Conservation (phyloP, 495 filamentous ascomycete genomes). For the Podospora anserina region DNA sequence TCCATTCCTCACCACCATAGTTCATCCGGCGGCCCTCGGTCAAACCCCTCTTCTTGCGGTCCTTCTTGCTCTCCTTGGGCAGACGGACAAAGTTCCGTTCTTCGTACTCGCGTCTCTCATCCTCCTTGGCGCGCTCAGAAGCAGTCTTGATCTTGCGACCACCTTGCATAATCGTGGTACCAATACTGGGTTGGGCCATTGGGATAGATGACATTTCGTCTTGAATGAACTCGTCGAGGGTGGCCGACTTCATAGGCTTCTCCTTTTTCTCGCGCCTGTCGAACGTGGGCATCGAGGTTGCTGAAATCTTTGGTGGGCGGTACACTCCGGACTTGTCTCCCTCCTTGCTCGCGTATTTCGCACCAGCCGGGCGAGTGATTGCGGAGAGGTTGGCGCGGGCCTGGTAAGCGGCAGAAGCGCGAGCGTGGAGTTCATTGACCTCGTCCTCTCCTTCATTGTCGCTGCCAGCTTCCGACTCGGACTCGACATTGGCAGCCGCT, state of each 20-base stretch:
- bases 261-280: constrained; percentile 57
- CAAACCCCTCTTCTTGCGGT: constrained; percentile 52
- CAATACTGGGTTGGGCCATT: constrained; percentile 75
- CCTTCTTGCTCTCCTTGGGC: constrained; percentile 78
- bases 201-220: constrained; percentile 77
- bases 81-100: constrained; percentile 83
- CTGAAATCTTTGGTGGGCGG: constrained; percentile 78
- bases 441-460: constrained; percentile 39
- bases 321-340: constrained; percentile 62
- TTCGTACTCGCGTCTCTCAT: constrained; percentile 73
- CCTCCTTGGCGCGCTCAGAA: constrained; percentile 65
- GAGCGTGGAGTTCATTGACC: constrained; percentile 32
- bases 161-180: constrained; percentile 69
- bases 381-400: constrained; percentile 61
- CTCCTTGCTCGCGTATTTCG: constrained; percentile 41
- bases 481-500: constrained; percentile 33
- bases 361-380: constrained; percentile 36
- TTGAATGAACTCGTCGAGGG: constrained; percentile 80
- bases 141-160: constrained; percentile 72
- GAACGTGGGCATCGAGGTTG: constrained; percentile 63
- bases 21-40: constrained; percentile 46
- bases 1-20: constrained; percentile 86
- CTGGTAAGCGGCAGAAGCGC: constrained; percentile 56
- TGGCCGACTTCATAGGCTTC: constrained; percentile 61
- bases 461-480: constrained; percentile 36